Conservation (phyloP, 2,329 filamentous ascomycete genomes). For the Aspergillus ustus region DNA sequence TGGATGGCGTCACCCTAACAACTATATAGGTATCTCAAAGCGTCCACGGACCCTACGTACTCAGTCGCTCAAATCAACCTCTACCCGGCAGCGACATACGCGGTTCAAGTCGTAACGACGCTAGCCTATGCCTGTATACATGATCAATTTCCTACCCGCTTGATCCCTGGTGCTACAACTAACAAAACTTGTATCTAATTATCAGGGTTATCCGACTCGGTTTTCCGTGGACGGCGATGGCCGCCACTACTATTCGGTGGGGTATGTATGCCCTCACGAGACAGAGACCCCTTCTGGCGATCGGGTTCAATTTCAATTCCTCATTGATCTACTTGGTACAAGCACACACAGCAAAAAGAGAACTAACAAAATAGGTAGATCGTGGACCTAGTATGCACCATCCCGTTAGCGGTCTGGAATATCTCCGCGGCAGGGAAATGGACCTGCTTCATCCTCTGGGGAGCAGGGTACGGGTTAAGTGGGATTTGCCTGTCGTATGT, state of each 20-base stretch:
- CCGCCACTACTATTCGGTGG: conserved; percentile 62
- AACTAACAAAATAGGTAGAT: not conserved
- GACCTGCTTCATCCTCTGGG: conserved; percentile 63
- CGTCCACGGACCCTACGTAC: conserved; percentile 50
- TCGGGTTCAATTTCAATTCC: too few relatives aligned
- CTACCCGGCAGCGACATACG: conserved; percentile 63
- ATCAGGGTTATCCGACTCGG: conserved; percentile 62
- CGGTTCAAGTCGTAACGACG: conserved; percentile 62
- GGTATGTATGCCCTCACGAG: conserved; percentile 29
- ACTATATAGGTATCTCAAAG: conserved; percentile 53
- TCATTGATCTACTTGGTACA: too few relatives aligned
- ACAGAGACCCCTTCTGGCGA: too few relatives aligned
- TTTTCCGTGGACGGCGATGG: conserved; percentile 65
- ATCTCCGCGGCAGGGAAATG: conserved; percentile 63
- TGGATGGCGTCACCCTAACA: conserved; percentile 24
- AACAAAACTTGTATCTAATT: not conserved
- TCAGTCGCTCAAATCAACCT: conserved; percentile 53
- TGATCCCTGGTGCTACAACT: not conserved
- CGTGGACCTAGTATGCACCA: conserved; percentile 46
- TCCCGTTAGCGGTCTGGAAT: conserved; percentile 54
- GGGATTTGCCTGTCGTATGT: conserved; percentile 57
- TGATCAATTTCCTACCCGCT: too few relatives aligned
- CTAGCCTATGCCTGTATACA: conserved; percentile 62
- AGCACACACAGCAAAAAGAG: not conserved
- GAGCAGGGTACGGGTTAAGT: conserved; percentile 52